phyloP scores from a whole-genome alignment of 2,329 filamentous ascomycete genomes.

The Sporothrix sp. region DNA sequence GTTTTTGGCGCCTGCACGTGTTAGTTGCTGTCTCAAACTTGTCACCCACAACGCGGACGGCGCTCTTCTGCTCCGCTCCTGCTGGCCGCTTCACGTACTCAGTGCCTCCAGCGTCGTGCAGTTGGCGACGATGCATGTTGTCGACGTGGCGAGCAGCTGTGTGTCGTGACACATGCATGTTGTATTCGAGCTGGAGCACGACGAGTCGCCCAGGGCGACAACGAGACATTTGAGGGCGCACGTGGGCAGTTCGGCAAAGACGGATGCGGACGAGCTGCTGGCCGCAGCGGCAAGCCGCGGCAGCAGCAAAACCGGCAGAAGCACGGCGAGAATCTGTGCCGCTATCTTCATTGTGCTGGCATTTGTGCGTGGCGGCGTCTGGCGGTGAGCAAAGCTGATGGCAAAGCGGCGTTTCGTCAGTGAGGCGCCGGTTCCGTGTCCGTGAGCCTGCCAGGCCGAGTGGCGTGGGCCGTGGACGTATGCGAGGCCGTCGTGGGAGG shows the following conservation, averaged over 20 bases:
- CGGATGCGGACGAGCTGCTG: not conserved
- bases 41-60: too few species aligned
- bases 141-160: not conserved
- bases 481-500: not conserved
- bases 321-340: conserved; percentile 1
- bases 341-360: conserved; percentile 5
- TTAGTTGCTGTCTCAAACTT: too few species aligned
- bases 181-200: conserved; percentile 6
- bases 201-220: not conserved
- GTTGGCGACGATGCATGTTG: conserved; percentile 4
- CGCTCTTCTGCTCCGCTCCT: too few species aligned
- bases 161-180: conserved; percentile 11
- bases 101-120: conserved; percentile 8
- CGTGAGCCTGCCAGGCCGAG: too few species aligned
- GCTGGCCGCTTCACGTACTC: too few species aligned
- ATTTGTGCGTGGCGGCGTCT: not conserved
- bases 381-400: not conserved
- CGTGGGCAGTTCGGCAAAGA: conserved; percentile 3
- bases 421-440: not conserved
- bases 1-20: conserved; percentile 18
- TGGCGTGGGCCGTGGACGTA: not conserved
- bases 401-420: not conserved
- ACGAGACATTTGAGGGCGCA: conserved; percentile 9
- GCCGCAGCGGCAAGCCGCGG: not conserved
- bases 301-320: conserved; percentile 5